A percentile compares a stretch with the other conserved stretches of the same genome.
Conservation (phyloP, 2,329 filamentous ascomycete genomes). For the Neofusicoccum kwambonambiense region DNA sequence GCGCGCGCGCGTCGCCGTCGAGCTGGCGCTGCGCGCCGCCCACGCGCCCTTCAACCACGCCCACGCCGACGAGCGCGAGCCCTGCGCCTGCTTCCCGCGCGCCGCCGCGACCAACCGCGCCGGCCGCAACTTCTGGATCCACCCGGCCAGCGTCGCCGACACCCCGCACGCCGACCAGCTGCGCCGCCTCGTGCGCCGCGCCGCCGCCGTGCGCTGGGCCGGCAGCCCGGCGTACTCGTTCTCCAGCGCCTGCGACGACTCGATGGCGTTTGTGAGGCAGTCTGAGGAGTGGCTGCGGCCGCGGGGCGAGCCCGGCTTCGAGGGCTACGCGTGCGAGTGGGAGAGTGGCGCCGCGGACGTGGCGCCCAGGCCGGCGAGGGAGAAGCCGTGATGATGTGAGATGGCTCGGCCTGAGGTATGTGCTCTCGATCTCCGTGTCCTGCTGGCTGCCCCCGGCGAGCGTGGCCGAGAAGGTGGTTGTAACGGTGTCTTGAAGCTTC, state of each 20-base stretch:
- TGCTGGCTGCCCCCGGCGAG: too few species aligned
- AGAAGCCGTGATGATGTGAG: not conserved
- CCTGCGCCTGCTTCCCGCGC: not conserved
- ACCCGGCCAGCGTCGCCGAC: constrained; percentile 9
- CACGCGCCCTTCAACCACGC: constrained; percentile 7
- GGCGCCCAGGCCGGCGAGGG: not conserved
- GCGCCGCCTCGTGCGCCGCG: not conserved
- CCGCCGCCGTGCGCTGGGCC: not conserved
- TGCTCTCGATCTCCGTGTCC: too few species aligned
- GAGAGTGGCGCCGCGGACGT: not conserved
- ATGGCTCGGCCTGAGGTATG: too few species aligned
- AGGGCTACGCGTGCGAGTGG: constrained; percentile 2
- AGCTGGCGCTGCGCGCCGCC: not conserved
- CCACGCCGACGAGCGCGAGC: not conserved
- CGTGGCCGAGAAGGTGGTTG: not conserved
- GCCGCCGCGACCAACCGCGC: not conserved
- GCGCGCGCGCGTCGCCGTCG: not conserved
- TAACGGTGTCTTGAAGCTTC: not conserved
- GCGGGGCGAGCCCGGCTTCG: not conserved
- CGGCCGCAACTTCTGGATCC: constrained; percentile 10
- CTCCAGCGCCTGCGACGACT: constrained; percentile 6
- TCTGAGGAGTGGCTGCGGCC: constrained; percentile 3
- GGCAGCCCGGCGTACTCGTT: constrained; percentile 6
- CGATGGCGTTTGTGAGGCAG: not conserved
- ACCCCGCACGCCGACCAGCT: not conserved